phyloP scores from a whole-genome alignment of 2,329 filamentous ascomycete species.

The Arachnomyces sp. region DNA sequence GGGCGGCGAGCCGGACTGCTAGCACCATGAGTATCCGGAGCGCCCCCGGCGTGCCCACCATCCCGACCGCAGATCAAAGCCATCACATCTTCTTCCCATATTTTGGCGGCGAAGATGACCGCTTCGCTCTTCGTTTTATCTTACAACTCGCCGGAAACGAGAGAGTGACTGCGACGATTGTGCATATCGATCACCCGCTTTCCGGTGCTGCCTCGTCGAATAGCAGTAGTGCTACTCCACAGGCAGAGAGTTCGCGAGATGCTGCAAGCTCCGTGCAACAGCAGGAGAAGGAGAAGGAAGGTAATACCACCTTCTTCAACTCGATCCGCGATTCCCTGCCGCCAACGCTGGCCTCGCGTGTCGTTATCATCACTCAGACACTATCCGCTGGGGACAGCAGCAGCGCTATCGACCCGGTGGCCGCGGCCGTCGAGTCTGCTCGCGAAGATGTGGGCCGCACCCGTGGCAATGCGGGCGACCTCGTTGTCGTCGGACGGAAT shows the following conservation, averaged over 20 bases:
- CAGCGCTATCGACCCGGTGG: conserved; percentile 32
- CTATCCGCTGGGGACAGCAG: conserved; percentile 35
- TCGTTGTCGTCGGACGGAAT: conserved; percentile 50
- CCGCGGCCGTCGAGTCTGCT: conserved; percentile 47
- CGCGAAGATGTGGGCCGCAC: conserved; percentile 53
- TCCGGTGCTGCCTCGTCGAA: conserved; percentile 7
- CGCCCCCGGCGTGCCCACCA: conserved; percentile 48
- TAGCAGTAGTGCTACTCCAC: not conserved
- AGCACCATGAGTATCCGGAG: conserved; percentile 56
- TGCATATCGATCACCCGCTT: conserved; percentile 44
- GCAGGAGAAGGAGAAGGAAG: conserved; percentile 22
- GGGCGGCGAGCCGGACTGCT: conserved; percentile 40
- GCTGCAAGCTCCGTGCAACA: conserved; percentile 4
- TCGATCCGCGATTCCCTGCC: conserved; percentile 51
- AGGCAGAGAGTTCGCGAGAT: not conserved
- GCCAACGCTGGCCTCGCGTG: conserved; percentile 42
- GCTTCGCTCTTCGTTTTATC: conserved; percentile 68
- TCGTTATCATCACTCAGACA: conserved; percentile 46
- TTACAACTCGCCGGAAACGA: conserved; percentile 76
- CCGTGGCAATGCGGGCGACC: conserved; percentile 60
- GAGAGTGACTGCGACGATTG: conserved; percentile 69
- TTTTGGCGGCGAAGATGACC: conserved; percentile 77
- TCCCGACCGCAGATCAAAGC: conserved; percentile 57
- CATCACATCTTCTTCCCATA: conserved; percentile 86
- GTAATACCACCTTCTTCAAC: conserved; percentile 50